These are phyloP conservation scores for Astrothelium macrocarpum DNA, from an alignment of 495 filamentous ascomycete species.

Conservation along the genomic window DNA sequence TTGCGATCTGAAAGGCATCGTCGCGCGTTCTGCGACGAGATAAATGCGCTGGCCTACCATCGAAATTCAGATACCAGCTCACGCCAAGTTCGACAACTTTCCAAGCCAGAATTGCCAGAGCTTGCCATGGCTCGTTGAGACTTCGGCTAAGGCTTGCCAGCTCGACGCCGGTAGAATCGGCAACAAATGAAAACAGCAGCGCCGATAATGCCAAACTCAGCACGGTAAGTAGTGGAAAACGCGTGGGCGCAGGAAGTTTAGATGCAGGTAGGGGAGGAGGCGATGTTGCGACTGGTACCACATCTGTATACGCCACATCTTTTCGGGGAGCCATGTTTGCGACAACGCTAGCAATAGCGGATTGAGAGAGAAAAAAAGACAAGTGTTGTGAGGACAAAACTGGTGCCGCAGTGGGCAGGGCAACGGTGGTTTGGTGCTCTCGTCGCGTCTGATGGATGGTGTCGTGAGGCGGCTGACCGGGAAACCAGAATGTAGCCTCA, in stretches of 20 bases:
- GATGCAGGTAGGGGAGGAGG: constrained; percentile 15
- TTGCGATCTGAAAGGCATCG: not conserved
- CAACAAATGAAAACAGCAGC: constrained; percentile 45
- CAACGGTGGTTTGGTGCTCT: not conserved
- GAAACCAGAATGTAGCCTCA: not conserved
- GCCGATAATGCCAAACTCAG: constrained; percentile 53
- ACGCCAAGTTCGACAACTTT: constrained; percentile 57
- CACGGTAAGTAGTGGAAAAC: constrained; percentile 54
- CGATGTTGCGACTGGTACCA: not conserved
- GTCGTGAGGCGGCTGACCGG: not conserved
- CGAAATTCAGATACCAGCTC: constrained; percentile 61
- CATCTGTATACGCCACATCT: not conserved
- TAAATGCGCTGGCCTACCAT: constrained; percentile 40
- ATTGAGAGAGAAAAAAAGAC: not conserved
- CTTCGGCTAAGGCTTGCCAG: constrained; percentile 52
- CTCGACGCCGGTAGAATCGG: constrained; percentile 44
- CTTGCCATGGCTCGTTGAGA: constrained; percentile 50
- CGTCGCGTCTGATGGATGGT: not conserved
- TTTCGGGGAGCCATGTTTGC: not conserved
- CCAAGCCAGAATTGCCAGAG: constrained; percentile 54
- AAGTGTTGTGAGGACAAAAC: too few relatives aligned
- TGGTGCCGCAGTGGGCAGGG: not conserved
- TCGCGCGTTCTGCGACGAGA: too few relatives aligned
- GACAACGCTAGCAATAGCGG: not conserved
- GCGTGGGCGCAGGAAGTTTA: constrained; percentile 43